Conservation (phyloP, 495 filamentous ascomycete species). For the Neurospora intermedia region DNA sequence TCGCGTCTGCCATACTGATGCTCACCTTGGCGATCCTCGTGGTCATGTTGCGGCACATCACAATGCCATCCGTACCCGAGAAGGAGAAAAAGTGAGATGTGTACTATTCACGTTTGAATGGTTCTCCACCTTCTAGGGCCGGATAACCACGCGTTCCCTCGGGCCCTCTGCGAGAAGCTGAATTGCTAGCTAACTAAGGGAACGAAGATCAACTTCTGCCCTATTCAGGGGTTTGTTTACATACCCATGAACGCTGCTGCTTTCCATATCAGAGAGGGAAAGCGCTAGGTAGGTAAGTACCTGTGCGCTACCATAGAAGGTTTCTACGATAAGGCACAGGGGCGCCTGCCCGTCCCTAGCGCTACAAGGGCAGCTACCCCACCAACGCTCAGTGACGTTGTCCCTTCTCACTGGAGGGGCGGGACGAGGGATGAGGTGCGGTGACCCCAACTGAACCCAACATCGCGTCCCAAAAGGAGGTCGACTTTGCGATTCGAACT, state of each 20-base stretch:
- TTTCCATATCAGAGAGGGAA: neutral
- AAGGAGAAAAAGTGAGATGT: neutral
- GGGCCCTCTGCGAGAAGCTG: neutral
- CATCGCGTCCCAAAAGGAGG: neutral
- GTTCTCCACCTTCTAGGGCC: neutral
- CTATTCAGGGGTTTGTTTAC: neutral
- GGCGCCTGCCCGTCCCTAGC: neutral
- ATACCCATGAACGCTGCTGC: neutral
- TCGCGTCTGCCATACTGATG: neutral
- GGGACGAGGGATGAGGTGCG: neutral
- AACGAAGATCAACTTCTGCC: neutral
- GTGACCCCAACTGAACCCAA: neutral
- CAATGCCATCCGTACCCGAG: neutral
- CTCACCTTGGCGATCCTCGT: neutral
- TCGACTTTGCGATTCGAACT: conserved; percentile 20
- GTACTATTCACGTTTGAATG: neutral
- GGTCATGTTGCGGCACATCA: neutral
- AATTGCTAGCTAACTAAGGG: neutral
- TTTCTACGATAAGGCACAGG: neutral
- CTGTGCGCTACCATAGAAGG: neutral
- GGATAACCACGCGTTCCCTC: neutral
- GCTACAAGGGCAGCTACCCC: neutral
- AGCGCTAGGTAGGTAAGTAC: neutral
- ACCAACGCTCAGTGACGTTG: neutral
- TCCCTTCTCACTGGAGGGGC: neutral